phyloP scores from a whole-genome alignment of 202 grass and related monocot genomes.

The Zizania palustris region DNA sequence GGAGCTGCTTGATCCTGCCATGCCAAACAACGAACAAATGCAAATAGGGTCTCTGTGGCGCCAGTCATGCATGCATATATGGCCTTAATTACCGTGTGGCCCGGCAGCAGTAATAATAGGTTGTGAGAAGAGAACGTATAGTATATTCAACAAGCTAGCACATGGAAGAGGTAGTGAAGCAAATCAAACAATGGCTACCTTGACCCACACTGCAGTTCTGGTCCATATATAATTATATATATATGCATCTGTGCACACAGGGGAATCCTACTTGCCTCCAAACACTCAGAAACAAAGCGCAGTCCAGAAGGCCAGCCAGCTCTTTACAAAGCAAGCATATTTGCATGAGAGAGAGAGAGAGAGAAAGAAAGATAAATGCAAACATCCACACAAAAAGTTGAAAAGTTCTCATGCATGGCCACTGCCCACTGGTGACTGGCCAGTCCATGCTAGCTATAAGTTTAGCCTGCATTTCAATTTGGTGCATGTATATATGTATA shows the following conservation, averaged over 20 bases:
- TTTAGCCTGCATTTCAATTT: slow-evolving; percentile 14
- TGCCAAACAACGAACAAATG: neutral
- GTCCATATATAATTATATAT: slow-evolving; percentile 29
- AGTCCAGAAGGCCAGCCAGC: slow-evolving; percentile 39
- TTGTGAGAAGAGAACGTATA: neutral
- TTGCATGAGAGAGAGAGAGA: neutral
- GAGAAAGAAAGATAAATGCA: neutral
- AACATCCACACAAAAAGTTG: slow-evolving; percentile 36
- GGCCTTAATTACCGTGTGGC: neutral
- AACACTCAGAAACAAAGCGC: slow-evolving; percentile 44
- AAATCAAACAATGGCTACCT: neutral
- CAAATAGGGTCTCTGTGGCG: neutral
- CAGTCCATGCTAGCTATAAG: neutral
- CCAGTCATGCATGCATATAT: neutral
- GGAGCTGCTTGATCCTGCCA: neutral
- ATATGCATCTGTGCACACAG: neutral
- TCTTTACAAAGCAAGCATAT: slow-evolving; percentile 5
- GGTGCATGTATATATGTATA: neutral
- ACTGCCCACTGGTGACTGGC: neutral
- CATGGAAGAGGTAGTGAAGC: slow-evolving; percentile 9
- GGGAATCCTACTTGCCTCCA: slow-evolving; percentile 52
- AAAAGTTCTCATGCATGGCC: neutral
- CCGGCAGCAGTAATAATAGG: slow-evolving; percentile 31
- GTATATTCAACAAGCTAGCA: neutral
- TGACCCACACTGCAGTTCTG: slow-evolving; percentile 22